Base-by-base conservation (phyloP, 2,329 filamentous ascomycete genomes). In the Exophiala viscosa region DNA sequence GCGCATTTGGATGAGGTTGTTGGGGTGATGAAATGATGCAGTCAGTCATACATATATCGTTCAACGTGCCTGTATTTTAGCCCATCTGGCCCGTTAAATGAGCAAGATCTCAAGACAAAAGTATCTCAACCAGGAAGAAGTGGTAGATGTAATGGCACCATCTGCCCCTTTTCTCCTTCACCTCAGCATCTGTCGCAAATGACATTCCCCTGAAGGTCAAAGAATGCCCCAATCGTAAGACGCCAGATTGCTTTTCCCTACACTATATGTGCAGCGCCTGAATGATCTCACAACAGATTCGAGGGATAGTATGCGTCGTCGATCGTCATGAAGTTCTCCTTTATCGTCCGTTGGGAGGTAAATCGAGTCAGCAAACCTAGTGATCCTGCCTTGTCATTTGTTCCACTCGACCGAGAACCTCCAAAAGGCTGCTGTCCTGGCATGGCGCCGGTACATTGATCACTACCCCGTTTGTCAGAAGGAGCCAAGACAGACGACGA, bases 391-490 rank as follows among this genome's bases (percentile, higher is more conserved):
- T 88, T 88, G 71, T 88, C 85, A 66, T 88, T 87, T 17, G 85
- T 88, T 20, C 85, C 85, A 56, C 81, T 85, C 5, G 83, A 83
- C 58, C 85, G 75, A 10, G 82, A 79, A 48, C 85, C 85, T 17
- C 85, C 85, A 66, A 88, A 88, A 3, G 85, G 81, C 73, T 88
- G 85, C 72, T 88, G 85, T 11, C 84, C 85, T 6, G 87, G 84
- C 18, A 88, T 83, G 13, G 85, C 84, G 35, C 84, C 85, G 1
- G 85, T 88, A 69, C 82, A 73, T 64, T 74, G 73, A 63, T 42
- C 46, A 41, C 48, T 51, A 13, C 20, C n/a, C 2, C 13, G 18
- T 23, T 13, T 17, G 15, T 34, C 15, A n/a, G 11, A 28, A 9
- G 8, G 3, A 2, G 32, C 3, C 11, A 28, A 23, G 10, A 9